Percentiles rank a stretch among this genome's conserved stretches.
Evolutionary conservation across 1,284 basidiomycete genomes (phyloP).

Genomic region (Rhizoctonia solani): DNA sequence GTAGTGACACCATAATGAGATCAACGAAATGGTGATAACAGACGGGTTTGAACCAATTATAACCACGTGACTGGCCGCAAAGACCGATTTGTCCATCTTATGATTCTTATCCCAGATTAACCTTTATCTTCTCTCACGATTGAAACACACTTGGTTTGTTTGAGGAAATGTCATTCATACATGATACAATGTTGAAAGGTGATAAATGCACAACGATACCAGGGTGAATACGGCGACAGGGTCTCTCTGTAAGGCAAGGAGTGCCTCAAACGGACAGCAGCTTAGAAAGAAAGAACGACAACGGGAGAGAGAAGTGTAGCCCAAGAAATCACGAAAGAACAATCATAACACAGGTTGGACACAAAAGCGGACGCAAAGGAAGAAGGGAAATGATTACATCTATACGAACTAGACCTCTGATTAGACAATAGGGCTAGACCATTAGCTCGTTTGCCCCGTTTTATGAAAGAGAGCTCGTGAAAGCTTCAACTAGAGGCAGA

Average conservation of each 20-base stretch:
- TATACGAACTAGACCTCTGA: background rate
- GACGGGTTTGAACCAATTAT: background rate
- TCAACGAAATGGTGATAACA: constrained; percentile 1
- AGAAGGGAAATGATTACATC: constrained; percentile 1
- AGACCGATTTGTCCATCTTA: background rate
- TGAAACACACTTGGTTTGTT: background rate
- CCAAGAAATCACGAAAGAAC: constrained; percentile 24
- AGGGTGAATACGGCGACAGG: constrained; percentile 26
- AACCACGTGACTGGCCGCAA: constrained; percentile 4
- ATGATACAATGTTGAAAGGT: constrained; percentile 31
- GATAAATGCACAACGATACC: constrained; percentile 28
- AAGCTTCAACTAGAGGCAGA: too few species aligned
- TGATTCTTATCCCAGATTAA: background rate
- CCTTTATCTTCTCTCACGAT: background rate
- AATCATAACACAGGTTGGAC: constrained; percentile 26
- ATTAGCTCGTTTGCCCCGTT: too few species aligned
- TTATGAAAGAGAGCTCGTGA: too few species aligned
- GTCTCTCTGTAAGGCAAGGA: constrained; percentile 6
- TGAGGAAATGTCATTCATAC: constrained; percentile 26
- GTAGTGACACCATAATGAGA: constrained; percentile 66
- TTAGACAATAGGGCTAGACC: background rate
- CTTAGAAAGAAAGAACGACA: background rate
- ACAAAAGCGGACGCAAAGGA: constrained; percentile 8
- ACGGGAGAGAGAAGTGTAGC: background rate
- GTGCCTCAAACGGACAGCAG: background rate